These are phyloP conservation scores for Starmerella floris DNA, from an alignment of 805 yeast species.

Conservation along the genomic window DNA sequence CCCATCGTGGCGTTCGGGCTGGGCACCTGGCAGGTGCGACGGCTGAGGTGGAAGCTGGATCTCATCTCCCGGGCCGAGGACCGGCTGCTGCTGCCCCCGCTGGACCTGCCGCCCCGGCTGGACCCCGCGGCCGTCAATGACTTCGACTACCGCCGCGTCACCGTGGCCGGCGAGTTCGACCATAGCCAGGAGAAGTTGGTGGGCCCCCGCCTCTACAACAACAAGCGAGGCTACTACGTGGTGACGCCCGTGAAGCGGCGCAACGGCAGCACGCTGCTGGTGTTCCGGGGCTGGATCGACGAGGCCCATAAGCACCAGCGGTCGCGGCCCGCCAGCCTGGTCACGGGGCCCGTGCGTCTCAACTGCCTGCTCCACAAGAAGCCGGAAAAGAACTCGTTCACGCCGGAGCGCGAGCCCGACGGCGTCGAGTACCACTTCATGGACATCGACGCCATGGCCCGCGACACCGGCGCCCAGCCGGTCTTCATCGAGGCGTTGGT, in stretches of 20 bases:
- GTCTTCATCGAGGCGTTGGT: slow-evolving; percentile 63
- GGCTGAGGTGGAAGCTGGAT: slow-evolving; percentile 78
- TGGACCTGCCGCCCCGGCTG: slow-evolving; percentile 45
- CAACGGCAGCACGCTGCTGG: slow-evolving; percentile 62
- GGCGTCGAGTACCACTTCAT: slow-evolving; percentile 62
- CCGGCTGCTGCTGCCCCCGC: slow-evolving; percentile 56
- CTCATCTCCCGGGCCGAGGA: slow-evolving; percentile 75
- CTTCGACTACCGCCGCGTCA: slow-evolving; percentile 71
- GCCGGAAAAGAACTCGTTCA: slow-evolving; percentile 49
- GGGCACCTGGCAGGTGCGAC: slow-evolving; percentile 85
- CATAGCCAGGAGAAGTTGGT: slow-evolving; percentile 80
- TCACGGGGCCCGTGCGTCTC: slow-evolving; percentile 57
- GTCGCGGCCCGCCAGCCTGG: slow-evolving; percentile 52
- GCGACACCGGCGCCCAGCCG: slow-evolving; percentile 51
- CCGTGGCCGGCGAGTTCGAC: slow-evolving; percentile 63
- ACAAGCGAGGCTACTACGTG: slow-evolving; percentile 60
- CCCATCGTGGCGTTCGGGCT: slow-evolving; percentile 74
- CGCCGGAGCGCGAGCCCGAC: slow-evolving; percentile 56
- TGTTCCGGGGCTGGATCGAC: slow-evolving; percentile 89
- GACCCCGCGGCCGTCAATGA: slow-evolving; percentile 54
- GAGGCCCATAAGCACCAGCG: slow-evolving; percentile 43
- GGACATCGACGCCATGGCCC: slow-evolving; percentile 72
- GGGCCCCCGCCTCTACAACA: slow-evolving; percentile 73
- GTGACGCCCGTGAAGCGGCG: slow-evolving; percentile 72
- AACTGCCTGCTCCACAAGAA: slow-evolving; percentile 63